Evolutionary conservation across 805 yeast genomes (phyloP).

Genomic region (Metschnikowia chrysomelidarum): DNA sequence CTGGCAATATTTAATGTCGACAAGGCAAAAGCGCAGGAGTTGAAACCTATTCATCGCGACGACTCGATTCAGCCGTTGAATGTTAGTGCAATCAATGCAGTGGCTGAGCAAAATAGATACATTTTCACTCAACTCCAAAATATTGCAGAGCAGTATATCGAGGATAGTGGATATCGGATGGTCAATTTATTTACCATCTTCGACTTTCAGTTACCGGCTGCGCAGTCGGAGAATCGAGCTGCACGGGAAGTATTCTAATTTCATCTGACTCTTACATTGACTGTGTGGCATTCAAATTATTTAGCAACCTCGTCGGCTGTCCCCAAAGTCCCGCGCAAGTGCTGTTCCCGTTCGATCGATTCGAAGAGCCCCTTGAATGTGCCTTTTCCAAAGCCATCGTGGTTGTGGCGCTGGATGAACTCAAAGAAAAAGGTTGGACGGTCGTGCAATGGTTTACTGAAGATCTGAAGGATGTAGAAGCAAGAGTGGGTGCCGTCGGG

Average conservation of each 20-base stretch:
- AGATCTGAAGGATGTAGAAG: slow-evolving; percentile 78
- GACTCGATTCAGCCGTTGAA: slow-evolving; percentile 20
- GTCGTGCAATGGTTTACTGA: slow-evolving; percentile 72
- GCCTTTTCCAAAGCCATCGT: slow-evolving; percentile 87
- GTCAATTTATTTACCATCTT: slow-evolving; percentile 86
- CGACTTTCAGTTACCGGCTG: slow-evolving; percentile 50
- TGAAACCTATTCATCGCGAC: slow-evolving; percentile 52
- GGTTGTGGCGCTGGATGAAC: slow-evolving; percentile 75
- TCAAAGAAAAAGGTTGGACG: slow-evolving; percentile 83
- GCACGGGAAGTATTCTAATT: background rate
- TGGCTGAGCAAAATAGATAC: slow-evolving; percentile 76
- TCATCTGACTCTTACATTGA: background rate
- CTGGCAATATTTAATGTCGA: slow-evolving; percentile 78
- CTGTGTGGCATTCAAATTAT: background rate
- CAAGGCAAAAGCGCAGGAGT: slow-evolving; percentile 57
- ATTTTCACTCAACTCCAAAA: slow-evolving; percentile 51
- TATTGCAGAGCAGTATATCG: slow-evolving; percentile 70
- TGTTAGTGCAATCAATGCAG: slow-evolving; percentile 60
- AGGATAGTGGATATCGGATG: slow-evolving; percentile 82
- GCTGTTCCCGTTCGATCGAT: slow-evolving; percentile 76
- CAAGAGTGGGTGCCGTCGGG: slow-evolving; percentile 21
- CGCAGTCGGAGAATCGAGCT: background rate
- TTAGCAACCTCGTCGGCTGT: slow-evolving; percentile 10
- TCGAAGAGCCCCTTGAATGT: slow-evolving; percentile 82
- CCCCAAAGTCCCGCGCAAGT: slow-evolving; percentile 59